Base-by-base conservation (phyloP, 495 filamentous ascomycete genomes). In the Penicillium cosmopolitanum region DNA sequence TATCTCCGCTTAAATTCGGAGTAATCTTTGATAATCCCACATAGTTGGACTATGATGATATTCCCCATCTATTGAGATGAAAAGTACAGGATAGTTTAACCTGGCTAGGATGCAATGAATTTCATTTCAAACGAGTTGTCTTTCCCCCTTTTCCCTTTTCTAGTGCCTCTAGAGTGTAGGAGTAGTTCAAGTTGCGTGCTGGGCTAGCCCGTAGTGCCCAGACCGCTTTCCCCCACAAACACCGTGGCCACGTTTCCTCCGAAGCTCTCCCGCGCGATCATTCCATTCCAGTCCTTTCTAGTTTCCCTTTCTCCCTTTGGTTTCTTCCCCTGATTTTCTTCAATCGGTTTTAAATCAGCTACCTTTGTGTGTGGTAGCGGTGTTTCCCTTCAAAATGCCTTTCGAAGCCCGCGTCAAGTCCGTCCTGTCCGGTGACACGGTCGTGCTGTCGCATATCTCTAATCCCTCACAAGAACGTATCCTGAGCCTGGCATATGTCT, bases 401-500 rank as follows among this genome's bases (percentile, higher is more conserved):
- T 66, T 80, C 55, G 80, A 84, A 78, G 95, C 89, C 66, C 93
- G 89, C 65, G 93, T 98, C 68, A 99, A 99, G 82, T 89, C 86
- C 55, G 93, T 95, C 48, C 79, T 93, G 59, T 97, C 93, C 60
- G 96, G 96, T 56, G 96, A 98, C 78, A 96, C 92, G 12, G 74
- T 98, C 25, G 80, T 97, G 58, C 80, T 98, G 65, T 83, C 87
- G 66, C 86, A 87, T 69, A 82, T 88, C 67, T 85, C 89, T 71
- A 90, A 93, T 58, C 84, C 87, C 28, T 80, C 82, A 53, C 80
- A 84, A 71, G 96, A 98, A 76, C 88, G 90, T 60, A 88, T 83
- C 38, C 82, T 99, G 52, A 96, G 92, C 61, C 78, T 99, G 51
- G 94, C 96, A 51, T 98, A 89, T 77, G 90, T 97, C 55, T 88